These are phyloP conservation scores for Globisporangium ultimum DNA, from an alignment of 352 stramenopile genomes.

Conservation along the genomic window DNA sequence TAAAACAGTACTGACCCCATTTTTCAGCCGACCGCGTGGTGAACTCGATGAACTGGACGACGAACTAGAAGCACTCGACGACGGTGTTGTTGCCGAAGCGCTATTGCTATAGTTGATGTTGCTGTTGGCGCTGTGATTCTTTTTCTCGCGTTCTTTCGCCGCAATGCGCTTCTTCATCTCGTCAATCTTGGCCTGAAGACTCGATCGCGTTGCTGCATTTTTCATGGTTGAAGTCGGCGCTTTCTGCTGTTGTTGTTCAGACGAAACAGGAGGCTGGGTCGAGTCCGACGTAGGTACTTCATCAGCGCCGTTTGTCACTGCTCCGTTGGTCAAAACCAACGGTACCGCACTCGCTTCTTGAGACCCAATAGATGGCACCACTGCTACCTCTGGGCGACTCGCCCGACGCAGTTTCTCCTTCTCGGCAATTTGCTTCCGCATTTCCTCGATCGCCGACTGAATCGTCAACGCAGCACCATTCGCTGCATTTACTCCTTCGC, in stretches of 20 bases:
- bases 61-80: slow-evolving; percentile 4
- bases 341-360: background rate
- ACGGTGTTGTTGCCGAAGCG: slow-evolving; percentile 1
- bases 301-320: background rate
- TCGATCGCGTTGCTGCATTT: slow-evolving; percentile 1
- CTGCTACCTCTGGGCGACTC: slow-evolving; percentile 13
- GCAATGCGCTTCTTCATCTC: slow-evolving; percentile 32
- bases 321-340: background rate
- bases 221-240: background rate
- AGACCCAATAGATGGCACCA: no score
- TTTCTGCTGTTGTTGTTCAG: background rate
- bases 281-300: no score
- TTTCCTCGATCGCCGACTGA: slow-evolving; percentile 43
- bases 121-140: no score
- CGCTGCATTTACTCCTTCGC: slow-evolving; percentile 6
- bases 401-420: slow-evolving; percentile 33
- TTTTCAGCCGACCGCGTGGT: background rate
- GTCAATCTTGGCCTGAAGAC: slow-evolving; percentile 18
- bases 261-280: no score
- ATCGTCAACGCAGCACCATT: slow-evolving; percentile 12
- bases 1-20: slow-evolving; percentile 12
- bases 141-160: slow-evolving; percentile 22
- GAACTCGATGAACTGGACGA: slow-evolving; percentile 1
- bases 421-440: slow-evolving; percentile 54
- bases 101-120: background rate